Percentiles rank a stretch among this genome's conserved stretches.
These are phyloP conservation scores for Candida arabinofermentans DNA, from an alignment of 805 yeast species.

Conservation along the genomic window DNA sequence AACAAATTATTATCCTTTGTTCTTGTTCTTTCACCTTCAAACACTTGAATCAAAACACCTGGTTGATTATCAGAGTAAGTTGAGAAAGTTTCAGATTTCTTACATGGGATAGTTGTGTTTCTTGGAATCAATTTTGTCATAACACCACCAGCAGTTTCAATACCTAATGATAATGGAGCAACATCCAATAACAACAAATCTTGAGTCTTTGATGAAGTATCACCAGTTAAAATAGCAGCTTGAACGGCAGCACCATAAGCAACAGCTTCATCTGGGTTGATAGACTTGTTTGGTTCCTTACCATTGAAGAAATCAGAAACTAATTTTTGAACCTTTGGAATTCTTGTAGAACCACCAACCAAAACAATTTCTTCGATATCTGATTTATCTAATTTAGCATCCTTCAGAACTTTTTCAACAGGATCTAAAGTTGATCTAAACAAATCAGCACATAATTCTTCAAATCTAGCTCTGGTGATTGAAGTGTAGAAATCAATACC, in stretches of 20 bases:
- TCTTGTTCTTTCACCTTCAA: constrained; percentile 94
- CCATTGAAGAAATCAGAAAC: constrained; percentile 97
- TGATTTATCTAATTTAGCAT: constrained; percentile 86
- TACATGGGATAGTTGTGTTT: constrained; percentile 73
- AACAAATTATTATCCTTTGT: constrained; percentile 89
- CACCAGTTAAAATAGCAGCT: constrained; percentile 96
- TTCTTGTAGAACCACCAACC: constrained; percentile 98
- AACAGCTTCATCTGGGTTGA: constrained; percentile 98
- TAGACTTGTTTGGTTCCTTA: constrained; percentile 93
- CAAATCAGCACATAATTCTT: constrained; percentile 90
- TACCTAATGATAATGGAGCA: constrained; percentile 85
- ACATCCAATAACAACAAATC: constrained; percentile 92
- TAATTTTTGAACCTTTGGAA: constrained; percentile 93
- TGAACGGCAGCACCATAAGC: constrained; percentile 99
- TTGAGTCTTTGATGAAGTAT: constrained; percentile 93
- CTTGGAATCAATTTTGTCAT: constrained; percentile 76
- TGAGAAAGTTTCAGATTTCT: constrained; percentile 68
- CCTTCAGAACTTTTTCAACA: constrained; percentile 90
- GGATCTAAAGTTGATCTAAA: constrained; percentile 94
- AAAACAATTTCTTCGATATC: constrained; percentile 89
- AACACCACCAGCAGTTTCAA: constrained; percentile 82
- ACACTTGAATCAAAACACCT: constrained; percentile 89
- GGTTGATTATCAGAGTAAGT: constrained; percentile 86
- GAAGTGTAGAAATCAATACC: constrained; percentile 97
- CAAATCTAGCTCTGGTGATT: constrained; percentile 95